These are phyloP conservation scores for Pharus latifolius DNA, from an alignment of 176 grass and related monocot genomes.

Conservation along the genomic window DNA sequence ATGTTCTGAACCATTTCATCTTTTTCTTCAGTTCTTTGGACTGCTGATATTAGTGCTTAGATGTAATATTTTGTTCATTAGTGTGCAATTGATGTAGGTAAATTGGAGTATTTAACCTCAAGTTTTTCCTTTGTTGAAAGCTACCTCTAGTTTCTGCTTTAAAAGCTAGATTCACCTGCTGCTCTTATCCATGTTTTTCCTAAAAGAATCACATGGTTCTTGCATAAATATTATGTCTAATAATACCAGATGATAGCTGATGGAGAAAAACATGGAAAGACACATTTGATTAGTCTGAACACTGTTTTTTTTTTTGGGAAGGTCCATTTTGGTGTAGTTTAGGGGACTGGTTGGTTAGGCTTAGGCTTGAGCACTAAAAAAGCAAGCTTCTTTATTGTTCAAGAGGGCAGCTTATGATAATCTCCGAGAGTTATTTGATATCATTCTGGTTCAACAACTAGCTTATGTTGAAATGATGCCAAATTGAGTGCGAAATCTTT, in stretches of 20 bases:
- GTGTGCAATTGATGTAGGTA: neutral
- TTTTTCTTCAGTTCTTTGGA: too few species aligned
- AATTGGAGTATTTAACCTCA: neutral
- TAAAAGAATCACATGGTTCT: too few species aligned
- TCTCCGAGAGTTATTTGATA: neutral
- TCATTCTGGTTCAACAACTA: neutral
- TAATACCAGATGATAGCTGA: neutral
- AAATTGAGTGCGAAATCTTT: neutral
- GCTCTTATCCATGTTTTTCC: too few species aligned
- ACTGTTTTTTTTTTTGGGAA: too few species aligned
- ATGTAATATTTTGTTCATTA: neutral
- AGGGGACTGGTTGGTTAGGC: too few species aligned
- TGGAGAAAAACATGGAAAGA: neutral
- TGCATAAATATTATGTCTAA: too few species aligned
- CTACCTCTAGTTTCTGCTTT: neutral
- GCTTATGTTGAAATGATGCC: neutral
- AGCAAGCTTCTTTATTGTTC: too few species aligned
- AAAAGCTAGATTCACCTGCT: too few species aligned
- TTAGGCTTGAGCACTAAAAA: too few species aligned
- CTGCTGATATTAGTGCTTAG: neutral
- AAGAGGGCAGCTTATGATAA: too few species aligned
- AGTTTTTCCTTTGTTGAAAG: neutral
- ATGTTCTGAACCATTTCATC: neutral
- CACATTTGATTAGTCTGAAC: neutral
- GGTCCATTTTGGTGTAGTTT: too few species aligned